Evolutionary conservation across 2,329 filamentous ascomycete species (phyloP).

Genomic region (Penicillium sp.): DNA sequence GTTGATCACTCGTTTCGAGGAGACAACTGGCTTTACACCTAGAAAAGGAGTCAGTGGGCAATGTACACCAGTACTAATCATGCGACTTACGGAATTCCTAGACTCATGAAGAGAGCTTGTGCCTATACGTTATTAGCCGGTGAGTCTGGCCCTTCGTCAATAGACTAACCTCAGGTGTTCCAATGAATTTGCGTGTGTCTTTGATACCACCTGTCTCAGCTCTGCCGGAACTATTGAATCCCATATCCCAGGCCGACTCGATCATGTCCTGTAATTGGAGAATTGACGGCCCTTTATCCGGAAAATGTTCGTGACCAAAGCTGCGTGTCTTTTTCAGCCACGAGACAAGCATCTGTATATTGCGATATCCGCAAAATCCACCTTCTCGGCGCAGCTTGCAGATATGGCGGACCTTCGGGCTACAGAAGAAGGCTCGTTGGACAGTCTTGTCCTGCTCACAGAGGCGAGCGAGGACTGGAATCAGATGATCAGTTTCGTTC

Average conservation of each 20-base stretch:
- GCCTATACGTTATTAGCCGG: conserved; percentile 54
- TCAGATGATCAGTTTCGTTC: conserved; percentile 55
- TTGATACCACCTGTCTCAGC: conserved; percentile 82
- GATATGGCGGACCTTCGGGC: conserved; percentile 73
- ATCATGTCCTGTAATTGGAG: conserved; percentile 83
- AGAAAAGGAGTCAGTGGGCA: conserved; percentile 10
- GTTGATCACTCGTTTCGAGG: conserved; percentile 47
- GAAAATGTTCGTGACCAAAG: conserved; percentile 62
- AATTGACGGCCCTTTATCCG: conserved; percentile 68
- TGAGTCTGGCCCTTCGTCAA: not conserved
- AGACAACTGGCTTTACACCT: conserved; percentile 65
- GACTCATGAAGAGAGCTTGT: conserved; percentile 71
- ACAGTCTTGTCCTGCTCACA: conserved; percentile 66
- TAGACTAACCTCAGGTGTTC: conserved; percentile 74
- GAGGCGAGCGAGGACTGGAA: conserved; percentile 64
- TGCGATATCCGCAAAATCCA: conserved; percentile 92
- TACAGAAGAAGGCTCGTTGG: conserved; percentile 75
- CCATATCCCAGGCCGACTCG: conserved; percentile 83
- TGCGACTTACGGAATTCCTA: conserved; percentile 63
- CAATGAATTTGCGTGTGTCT: conserved; percentile 93
- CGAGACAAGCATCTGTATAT: conserved; percentile 87
- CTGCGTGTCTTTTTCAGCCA: conserved; percentile 66
- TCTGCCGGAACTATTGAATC: conserved; percentile 73
- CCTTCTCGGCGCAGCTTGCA: conserved; percentile 81
- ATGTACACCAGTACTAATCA: not conserved